Evolutionary conservation across 2,329 filamentous ascomycete genomes (phyloP).

Genomic region (Cercospora zeina): DNA sequence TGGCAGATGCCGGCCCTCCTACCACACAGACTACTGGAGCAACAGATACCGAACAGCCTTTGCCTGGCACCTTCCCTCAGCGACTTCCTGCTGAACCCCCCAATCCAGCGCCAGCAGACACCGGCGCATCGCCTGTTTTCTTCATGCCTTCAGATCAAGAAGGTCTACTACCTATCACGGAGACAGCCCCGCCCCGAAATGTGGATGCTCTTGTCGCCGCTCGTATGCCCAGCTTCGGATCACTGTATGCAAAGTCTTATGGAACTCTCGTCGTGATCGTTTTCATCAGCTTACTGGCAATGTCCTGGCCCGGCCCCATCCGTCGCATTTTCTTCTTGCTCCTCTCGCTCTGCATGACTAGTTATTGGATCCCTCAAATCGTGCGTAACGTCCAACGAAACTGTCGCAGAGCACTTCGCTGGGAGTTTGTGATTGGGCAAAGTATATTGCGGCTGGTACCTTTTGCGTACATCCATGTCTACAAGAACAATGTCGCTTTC

Average conservation of each 20-base stretch:
- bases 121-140: conserved; percentile 55
- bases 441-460: conserved; percentile 75
- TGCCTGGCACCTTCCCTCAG: conserved; percentile 22
- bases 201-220: conserved; percentile 25
- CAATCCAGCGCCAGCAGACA: conserved; percentile 39
- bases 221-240: conserved; percentile 48
- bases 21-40: conserved; percentile 27
- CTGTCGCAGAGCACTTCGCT: conserved; percentile 84
- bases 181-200: conserved; percentile 40
- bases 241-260: conserved; percentile 64
- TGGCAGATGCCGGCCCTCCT: conserved; percentile 1
- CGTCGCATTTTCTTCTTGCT: conserved; percentile 60
- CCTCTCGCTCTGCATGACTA: conserved; percentile 74
- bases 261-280: conserved; percentile 59
- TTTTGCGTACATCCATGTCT: conserved; percentile 81
- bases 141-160: conserved; percentile 63
- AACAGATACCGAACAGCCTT: conserved; percentile 25
- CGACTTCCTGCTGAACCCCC: conserved; percentile 46
- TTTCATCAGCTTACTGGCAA: conserved; percentile 61
- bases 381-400: conserved; percentile 86
- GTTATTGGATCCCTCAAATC: conserved; percentile 91
- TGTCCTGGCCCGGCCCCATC: conserved; percentile 56
- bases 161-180: conserved; percentile 41
- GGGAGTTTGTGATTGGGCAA: conserved; percentile 86
- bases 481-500: conserved; percentile 77